Evolutionary conservation across 1,284 basidiomycete genomes (phyloP).

Genomic region (Cryptococcus sp.): DNA sequence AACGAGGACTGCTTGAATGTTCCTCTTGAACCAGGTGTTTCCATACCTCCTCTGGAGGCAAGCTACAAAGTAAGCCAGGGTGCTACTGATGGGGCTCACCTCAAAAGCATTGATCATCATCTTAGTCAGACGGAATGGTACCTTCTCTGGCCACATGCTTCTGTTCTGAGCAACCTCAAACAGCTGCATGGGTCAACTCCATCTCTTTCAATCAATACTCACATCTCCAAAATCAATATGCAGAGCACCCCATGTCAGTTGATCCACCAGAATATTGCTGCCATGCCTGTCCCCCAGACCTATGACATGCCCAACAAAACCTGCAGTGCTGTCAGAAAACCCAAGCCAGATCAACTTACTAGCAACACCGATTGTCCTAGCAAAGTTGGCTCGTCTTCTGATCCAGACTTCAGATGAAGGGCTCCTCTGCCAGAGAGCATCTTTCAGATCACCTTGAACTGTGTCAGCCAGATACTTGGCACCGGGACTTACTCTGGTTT

Average conservation of each 20-base stretch:
- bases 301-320: slow-evolving; percentile 48
- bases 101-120: slow-evolving; percentile 52
- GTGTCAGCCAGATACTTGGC: neutral
- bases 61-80: slow-evolving; percentile 20
- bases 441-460: slow-evolving; percentile 41
- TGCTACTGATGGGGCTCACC: slow-evolving; percentile 14
- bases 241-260: slow-evolving; percentile 48
- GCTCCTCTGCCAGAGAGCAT: slow-evolving; percentile 47
- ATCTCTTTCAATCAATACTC: slow-evolving; percentile 8
- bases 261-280: slow-evolving; percentile 48
- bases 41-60: slow-evolving; percentile 32
- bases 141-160: slow-evolving; percentile 41
- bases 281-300: slow-evolving; percentile 49
- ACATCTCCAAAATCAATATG: slow-evolving; percentile 53
- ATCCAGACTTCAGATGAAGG: slow-evolving; percentile 47
- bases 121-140: slow-evolving; percentile 48
- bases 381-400: slow-evolving; percentile 46
- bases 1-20: slow-evolving; percentile 44
- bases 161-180: slow-evolving; percentile 42
- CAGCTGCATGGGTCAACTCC: slow-evolving; percentile 20
- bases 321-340: slow-evolving; percentile 9
- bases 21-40: slow-evolving; percentile 40
- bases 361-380: slow-evolving; percentile 44
- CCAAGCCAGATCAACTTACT: slow-evolving; percentile 23
- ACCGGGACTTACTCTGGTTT: slow-evolving; percentile 37